These are phyloP conservation scores for Fomitiporia mediterranea DNA, from an alignment of 1,284 basidiomycete genomes.

Conservation along the genomic window DNA sequence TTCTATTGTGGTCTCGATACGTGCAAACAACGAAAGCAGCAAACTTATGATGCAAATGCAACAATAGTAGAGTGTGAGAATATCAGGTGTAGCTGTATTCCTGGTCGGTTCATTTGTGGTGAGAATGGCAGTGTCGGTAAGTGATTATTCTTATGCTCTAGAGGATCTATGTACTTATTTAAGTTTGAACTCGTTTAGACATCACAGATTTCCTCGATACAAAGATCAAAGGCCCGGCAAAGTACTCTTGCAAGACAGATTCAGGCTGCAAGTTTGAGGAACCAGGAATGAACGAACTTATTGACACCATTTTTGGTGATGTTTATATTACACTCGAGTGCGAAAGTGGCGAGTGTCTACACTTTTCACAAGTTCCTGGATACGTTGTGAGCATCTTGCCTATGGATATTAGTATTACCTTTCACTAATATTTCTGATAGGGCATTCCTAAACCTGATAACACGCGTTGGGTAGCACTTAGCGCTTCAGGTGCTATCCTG, in stretches of 20 bases:
- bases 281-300: conserved; percentile 93
- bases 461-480: conserved; percentile 78
- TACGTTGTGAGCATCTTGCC: conserved; percentile 65
- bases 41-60: conserved; percentile 64
- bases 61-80: conserved; percentile 78
- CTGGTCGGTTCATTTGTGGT: conserved; percentile 91
- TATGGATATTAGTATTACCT: not conserved
- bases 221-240: conserved; percentile 87
- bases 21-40: conserved; percentile 50
- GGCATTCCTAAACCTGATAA: conserved; percentile 77
- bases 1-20: conserved; percentile 88
- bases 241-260: conserved; percentile 78
- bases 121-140: conserved; percentile 91
- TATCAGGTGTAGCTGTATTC: conserved; percentile 88
- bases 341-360: conserved; percentile 88
- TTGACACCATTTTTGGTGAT: conserved; percentile 92
- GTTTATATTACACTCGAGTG: conserved; percentile 85
- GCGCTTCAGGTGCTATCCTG: conserved; percentile 73
- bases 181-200: conserved; percentile 45
- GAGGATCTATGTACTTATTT: conserved; percentile 6
- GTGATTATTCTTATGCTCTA: conserved; percentile 29
- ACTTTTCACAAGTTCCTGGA: conserved; percentile 91
- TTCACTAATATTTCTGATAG: conserved; percentile 32
- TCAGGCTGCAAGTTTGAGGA: conserved; percentile 87
- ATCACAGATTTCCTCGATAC: conserved; percentile 91